These are phyloP conservation scores for Cyberlindnera lachancei DNA, from an alignment of 805 yeast genomes.

Conservation along the genomic window DNA sequence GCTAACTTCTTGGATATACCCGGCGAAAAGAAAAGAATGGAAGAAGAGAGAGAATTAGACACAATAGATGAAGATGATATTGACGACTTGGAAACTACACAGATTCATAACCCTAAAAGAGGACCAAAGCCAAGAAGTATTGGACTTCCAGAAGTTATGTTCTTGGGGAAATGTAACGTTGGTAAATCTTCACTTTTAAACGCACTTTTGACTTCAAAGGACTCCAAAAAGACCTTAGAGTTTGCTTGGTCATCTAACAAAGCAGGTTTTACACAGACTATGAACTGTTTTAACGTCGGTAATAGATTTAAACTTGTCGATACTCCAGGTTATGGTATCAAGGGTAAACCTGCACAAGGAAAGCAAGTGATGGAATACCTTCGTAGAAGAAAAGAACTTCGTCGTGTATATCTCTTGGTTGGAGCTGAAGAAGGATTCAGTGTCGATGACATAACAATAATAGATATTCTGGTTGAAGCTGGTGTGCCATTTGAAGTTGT, in stretches of 20 bases:
- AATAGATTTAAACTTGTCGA: slow-evolving; percentile 63
- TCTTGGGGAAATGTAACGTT: slow-evolving; percentile 77
- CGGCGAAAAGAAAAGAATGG: slow-evolving; percentile 34
- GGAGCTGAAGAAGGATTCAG: slow-evolving; percentile 55
- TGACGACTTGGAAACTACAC: slow-evolving; percentile 5
- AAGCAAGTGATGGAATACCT: slow-evolving; percentile 58
- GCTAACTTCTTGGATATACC: slow-evolving; percentile 50
- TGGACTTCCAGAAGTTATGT: slow-evolving; percentile 63
- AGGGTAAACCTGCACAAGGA: slow-evolving; percentile 64
- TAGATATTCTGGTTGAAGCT: slow-evolving; percentile 38
- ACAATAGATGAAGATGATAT: slow-evolving; percentile 9
- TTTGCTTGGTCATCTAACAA: slow-evolving; percentile 47
- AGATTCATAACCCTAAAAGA: slow-evolving; percentile 1
- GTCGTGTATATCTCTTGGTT: slow-evolving; percentile 53
- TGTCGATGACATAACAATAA: slow-evolving; percentile 45
- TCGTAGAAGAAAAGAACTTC: slow-evolving; percentile 41
- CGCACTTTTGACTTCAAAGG: slow-evolving; percentile 39
- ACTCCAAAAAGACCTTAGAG: slow-evolving; percentile 22
- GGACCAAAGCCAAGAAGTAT: slow-evolving; percentile 3
- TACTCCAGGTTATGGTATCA: slow-evolving; percentile 85
- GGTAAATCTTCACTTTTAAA: slow-evolving; percentile 81
- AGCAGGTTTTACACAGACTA: slow-evolving; percentile 52
- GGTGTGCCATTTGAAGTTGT: slow-evolving; percentile 71
- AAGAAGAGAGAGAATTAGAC: slow-evolving; percentile 9
- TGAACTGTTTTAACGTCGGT: slow-evolving; percentile 67